phyloP scores from a whole-genome alignment of 139 green algal genomes.

The Picochlorum sp. region DNA sequence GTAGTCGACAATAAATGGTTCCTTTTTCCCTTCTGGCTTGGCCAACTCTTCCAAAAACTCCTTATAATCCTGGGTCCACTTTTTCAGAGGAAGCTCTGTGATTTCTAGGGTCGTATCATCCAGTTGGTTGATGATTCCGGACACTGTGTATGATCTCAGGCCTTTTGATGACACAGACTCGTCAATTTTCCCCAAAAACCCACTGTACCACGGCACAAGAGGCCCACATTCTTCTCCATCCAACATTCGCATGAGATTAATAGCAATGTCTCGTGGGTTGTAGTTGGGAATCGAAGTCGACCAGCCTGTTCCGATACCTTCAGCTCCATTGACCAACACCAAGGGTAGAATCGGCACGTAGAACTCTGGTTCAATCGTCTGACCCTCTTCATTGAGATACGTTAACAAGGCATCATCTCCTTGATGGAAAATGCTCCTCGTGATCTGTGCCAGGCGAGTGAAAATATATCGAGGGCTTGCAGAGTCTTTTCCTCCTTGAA shows the following conservation, averaged over 20 bases:
- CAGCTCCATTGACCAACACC: slow-evolving; percentile 94
- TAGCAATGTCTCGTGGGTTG: slow-evolving; percentile 85
- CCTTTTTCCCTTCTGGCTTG: slow-evolving; percentile 65
- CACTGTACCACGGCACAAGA: slow-evolving; percentile 92
- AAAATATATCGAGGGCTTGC: slow-evolving; percentile 94
- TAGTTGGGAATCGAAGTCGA: slow-evolving; percentile 96
- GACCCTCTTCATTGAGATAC: slow-evolving; percentile 94
- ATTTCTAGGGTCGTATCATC: slow-evolving; percentile 76
- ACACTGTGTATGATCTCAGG: slow-evolving; percentile 53
- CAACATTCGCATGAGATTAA: slow-evolving; percentile 82
- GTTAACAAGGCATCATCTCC: slow-evolving; percentile 83
- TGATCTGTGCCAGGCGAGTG: slow-evolving; percentile 76
- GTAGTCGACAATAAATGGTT: slow-evolving; percentile 68
- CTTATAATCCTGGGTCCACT: slow-evolving; percentile 98
- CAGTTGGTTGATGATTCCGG: slow-evolving; percentile 54
- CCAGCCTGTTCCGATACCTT: slow-evolving; percentile 99
- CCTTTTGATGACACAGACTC: slow-evolving; percentile 44
- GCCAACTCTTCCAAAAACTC: slow-evolving; percentile 92
- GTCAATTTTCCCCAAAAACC: slow-evolving; percentile 58
- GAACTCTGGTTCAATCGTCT: slow-evolving; percentile 92
- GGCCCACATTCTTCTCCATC: slow-evolving; percentile 51
- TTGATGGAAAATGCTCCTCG: slow-evolving; percentile 84
- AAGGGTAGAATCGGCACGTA: slow-evolving; percentile 79
- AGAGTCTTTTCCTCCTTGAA: slow-evolving; percentile 93
- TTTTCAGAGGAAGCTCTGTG: slow-evolving; percentile 90